These are phyloP conservation scores for Metschnikowia shivogae DNA, from an alignment of 805 yeast species.

Conservation along the genomic window DNA sequence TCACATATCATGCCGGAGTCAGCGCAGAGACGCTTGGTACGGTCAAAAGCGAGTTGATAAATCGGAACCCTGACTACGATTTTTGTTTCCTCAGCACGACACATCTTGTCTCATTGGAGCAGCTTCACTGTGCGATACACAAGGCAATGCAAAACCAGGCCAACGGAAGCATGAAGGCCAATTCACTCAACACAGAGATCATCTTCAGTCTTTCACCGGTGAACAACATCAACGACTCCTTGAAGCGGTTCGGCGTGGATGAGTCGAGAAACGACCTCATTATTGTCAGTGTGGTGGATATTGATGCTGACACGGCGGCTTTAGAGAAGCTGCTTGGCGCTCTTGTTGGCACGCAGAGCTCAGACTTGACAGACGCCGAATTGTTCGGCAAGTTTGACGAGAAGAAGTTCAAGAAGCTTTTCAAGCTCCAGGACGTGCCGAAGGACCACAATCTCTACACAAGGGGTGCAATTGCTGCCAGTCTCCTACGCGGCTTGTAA, in stretches of 20 bases:
- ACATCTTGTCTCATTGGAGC: constrained; percentile 57
- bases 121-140: constrained; percentile 56
- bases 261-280: constrained; percentile 43
- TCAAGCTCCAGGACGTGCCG: constrained; percentile 28
- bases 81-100: constrained; percentile 64
- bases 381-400: constrained; percentile 22
- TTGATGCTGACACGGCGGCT: constrained; percentile 14
- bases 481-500: constrained; percentile 16
- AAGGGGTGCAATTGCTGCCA: constrained; percentile 14
- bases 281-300: constrained; percentile 45
- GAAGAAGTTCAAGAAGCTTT: constrained; percentile 32
- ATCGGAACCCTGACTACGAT: constrained; percentile 47
- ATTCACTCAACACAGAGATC: constrained; percentile 66
- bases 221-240: constrained; percentile 67
- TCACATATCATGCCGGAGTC: constrained; percentile 47
- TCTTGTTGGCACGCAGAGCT: constrained; percentile 13
- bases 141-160: constrained; percentile 52
- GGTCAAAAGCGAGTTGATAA: constrained; percentile 43
- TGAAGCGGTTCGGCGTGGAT: constrained; percentile 66
- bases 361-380: constrained; percentile 23
- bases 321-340: constrained; percentile 25
- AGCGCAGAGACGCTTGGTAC: constrained; percentile 30
- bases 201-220: constrained; percentile 66
- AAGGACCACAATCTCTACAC: constrained; percentile 11
- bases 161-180: constrained; percentile 52